phyloP scores from a whole-genome alignment of 2,329 filamentous ascomycete species.

The Byssothecium circinans region DNA sequence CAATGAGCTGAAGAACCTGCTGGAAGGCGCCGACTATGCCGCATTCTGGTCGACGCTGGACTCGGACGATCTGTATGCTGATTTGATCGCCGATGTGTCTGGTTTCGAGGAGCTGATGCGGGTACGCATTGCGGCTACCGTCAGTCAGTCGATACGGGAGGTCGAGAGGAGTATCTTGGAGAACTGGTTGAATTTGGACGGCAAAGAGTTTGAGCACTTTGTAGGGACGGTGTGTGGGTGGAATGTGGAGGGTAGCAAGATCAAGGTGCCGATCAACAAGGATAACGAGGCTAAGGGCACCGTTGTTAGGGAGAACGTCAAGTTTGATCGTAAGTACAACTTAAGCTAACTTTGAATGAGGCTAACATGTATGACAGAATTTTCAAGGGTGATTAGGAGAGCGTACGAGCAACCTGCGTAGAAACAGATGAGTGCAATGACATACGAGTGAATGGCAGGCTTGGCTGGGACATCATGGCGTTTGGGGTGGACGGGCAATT shows the following conservation, averaged over 20 bases:
- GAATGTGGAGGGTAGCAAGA: slow-evolving; percentile 67
- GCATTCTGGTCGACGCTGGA: slow-evolving; percentile 93
- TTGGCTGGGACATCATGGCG: slow-evolving; percentile 2
- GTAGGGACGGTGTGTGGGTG: slow-evolving; percentile 69
- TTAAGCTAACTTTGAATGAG: background rate
- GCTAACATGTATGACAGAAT: slow-evolving; percentile 31
- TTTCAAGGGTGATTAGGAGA: slow-evolving; percentile 40
- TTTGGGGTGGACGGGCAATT: background rate
- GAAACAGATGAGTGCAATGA: background rate
- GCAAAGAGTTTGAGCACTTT: slow-evolving; percentile 53
- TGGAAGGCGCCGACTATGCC: slow-evolving; percentile 86
- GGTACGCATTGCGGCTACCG: slow-evolving; percentile 82
- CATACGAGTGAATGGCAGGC: slow-evolving; percentile 3
- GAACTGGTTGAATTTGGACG: slow-evolving; percentile 52
- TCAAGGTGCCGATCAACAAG: slow-evolving; percentile 86
- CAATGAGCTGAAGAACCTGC: slow-evolving; percentile 77
- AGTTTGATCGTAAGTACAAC: slow-evolving; percentile 68
- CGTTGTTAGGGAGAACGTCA: slow-evolving; percentile 93
- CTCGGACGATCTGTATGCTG: slow-evolving; percentile 92
- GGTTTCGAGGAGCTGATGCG: slow-evolving; percentile 96
- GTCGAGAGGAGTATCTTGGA: slow-evolving; percentile 57
- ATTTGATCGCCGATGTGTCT: slow-evolving; percentile 88
- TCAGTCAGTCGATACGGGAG: slow-evolving; percentile 83
- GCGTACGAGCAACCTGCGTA: slow-evolving; percentile 41
- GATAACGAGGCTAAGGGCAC: slow-evolving; percentile 90